Evolutionary conservation across 352 stramenopile species (phyloP).

Genomic region (Phytophthora cactorum): DNA sequence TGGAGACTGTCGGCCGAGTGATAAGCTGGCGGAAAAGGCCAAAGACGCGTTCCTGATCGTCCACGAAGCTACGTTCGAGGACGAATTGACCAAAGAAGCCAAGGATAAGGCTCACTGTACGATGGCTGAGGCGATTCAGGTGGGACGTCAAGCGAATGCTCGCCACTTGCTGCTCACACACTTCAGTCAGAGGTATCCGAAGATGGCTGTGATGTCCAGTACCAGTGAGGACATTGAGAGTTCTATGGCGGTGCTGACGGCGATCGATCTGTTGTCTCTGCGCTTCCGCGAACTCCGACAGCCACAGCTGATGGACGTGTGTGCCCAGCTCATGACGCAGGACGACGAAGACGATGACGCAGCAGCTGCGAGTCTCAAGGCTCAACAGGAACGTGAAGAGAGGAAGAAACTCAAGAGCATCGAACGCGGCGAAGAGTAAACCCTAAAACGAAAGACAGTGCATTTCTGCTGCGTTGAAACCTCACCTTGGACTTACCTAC

Average conservation of each 20-base stretch:
- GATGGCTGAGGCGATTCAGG: slow-evolving; percentile 90
- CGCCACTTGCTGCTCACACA: slow-evolving; percentile 95
- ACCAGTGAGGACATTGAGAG: slow-evolving; percentile 19
- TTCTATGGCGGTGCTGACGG: slow-evolving; percentile 58
- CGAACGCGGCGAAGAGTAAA: slow-evolving; percentile 22
- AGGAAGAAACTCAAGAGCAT: slow-evolving; percentile 31
- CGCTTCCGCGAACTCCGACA: slow-evolving; percentile 69
- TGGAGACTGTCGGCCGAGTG: slow-evolving; percentile 94
- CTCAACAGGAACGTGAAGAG: slow-evolving; percentile 27
- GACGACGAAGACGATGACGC: slow-evolving; percentile 40
- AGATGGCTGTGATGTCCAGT: slow-evolving; percentile 61
- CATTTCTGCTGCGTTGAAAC: slow-evolving; percentile 11
- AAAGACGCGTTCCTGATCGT: slow-evolving; percentile 91
- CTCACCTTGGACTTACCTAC: slow-evolving; percentile 15
- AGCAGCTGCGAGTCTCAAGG: slow-evolving; percentile 24
- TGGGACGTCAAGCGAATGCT: slow-evolving; percentile 80
- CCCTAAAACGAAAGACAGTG: slow-evolving; percentile 17
- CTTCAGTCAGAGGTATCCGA: slow-evolving; percentile 92
- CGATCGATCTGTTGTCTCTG: slow-evolving; percentile 81
- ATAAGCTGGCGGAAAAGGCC: slow-evolving; percentile 57
- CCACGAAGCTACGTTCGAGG: slow-evolving; percentile 98
- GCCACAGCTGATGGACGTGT: slow-evolving; percentile 68
- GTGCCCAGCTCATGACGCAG: slow-evolving; percentile 57
- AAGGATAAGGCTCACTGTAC: slow-evolving; percentile 96
- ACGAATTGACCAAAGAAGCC: slow-evolving; percentile 93